Base-by-base conservation (phyloP, 441 rosid genomes). In the Syzygium syzygioides region DNA sequence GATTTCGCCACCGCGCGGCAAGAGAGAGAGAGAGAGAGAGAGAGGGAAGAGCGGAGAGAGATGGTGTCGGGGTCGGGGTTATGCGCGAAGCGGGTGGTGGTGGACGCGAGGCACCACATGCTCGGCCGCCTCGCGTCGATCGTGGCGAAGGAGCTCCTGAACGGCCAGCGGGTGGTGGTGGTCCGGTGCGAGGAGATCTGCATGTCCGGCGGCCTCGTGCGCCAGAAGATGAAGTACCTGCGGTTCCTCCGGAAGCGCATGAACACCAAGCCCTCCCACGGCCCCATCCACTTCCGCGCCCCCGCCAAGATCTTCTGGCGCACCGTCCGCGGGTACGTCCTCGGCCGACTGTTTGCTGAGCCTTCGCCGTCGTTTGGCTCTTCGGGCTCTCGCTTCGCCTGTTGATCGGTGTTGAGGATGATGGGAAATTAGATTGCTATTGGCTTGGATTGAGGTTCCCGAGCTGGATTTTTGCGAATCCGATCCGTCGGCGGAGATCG, bases 261-360 rank as follows among this genome's bases (percentile, higher is more conserved):
- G 99, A 97, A 96, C 94, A 97, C 99, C 41, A 96, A 97, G 89
- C 99, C 99, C 13, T 97, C 99, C 89, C 98, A 97, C 50, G 99
- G 99, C 50, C 98, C 99, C 86, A 95, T 97, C 89, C 99, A 96
- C 71, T 97, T 97, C 94, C 95, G 99, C 25, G 95, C 96, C 71
- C 99, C 99, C 20, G 91, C 98, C 37, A 97, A 96, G 94, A 97
- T 96, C 94, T 93, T 97, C 91, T 96, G 97, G 99, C 96, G 98
- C 32, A 97, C 98, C 14, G 92, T 97, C 76, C 99, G 97, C 20
- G 99, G 98, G 98, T 96, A 83, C 30, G 94, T 86, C 59, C 59
- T 13, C 19, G 37, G 59, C 50, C 59, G 28, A 37, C 26, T 26
- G 26, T 20, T 60, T 56, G 85, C 76, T 54, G 12, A 34, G 9